These are phyloP conservation scores for Thuja plicata DNA, from an alignment of 83 land plant species.

Conservation along the genomic window DNA sequence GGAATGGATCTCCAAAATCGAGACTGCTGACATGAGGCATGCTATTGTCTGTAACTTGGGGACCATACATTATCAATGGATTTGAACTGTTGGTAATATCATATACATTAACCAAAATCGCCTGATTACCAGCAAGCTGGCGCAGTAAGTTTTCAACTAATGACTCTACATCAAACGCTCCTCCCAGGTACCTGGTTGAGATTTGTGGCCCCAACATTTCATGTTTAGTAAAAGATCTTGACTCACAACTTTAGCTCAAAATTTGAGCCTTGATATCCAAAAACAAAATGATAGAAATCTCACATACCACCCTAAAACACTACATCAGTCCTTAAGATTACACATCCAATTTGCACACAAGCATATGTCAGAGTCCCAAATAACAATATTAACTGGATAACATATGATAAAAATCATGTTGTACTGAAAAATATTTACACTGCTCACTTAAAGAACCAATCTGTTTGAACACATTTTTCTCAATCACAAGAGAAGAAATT, in stretches of 20 bases:
- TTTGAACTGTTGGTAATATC: constrained; percentile 77
- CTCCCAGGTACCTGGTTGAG: constrained; percentile 79
- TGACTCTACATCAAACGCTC: constrained; percentile 95
- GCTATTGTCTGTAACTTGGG: constrained; percentile 46
- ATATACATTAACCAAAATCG: constrained; percentile 85
- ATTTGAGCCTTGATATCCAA: constrained; percentile 1
- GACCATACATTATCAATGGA: constrained; percentile 86
- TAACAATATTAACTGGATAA: neutral
- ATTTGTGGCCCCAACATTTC: neutral
- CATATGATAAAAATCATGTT: neutral
- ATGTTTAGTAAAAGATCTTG: neutral
- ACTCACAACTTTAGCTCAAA: neutral
- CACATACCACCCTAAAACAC: neutral
- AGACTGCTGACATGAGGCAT: constrained; percentile 58
- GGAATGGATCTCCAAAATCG: constrained; percentile 93
- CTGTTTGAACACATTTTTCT: neutral
- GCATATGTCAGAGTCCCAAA: neutral
- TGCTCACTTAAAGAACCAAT: neutral
- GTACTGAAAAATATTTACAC: neutral
- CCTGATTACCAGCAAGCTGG: constrained; percentile 82
- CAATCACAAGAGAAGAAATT: neutral
- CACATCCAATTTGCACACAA: neutral
- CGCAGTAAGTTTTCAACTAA: constrained; percentile 88
- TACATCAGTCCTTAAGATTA: neutral
- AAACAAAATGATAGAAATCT: neutral